Evolutionary conservation across 768 basidiomycete species (phyloP).

Genomic region (Tricholoma bakamatsutake): DNA sequence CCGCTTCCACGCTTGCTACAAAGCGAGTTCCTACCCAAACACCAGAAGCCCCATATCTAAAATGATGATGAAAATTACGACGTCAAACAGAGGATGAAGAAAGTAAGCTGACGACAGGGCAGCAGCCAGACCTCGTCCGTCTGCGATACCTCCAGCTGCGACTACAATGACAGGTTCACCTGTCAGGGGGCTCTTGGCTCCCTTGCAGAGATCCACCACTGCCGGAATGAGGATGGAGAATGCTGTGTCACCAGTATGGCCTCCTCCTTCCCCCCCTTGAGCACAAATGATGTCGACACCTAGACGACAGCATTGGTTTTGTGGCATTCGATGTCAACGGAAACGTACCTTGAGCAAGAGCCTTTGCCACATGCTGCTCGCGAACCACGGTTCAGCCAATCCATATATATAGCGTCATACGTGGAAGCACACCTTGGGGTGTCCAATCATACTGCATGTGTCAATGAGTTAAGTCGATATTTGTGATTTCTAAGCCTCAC

Average conservation of each 20-base stretch:
- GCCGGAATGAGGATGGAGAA: constrained; percentile 81
- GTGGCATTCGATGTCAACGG: neutral
- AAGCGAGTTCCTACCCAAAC: constrained; percentile 91
- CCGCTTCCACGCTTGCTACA: constrained; percentile 76
- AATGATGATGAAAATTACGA: neutral
- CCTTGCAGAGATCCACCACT: constrained; percentile 72
- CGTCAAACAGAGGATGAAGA: neutral
- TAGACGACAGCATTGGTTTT: constrained; percentile 8
- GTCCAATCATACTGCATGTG: constrained; percentile 65
- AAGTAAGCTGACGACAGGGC: constrained; percentile 48
- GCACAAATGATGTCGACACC: constrained; percentile 92
- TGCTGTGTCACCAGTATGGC: constrained; percentile 80
- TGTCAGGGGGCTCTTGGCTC: constrained; percentile 67
- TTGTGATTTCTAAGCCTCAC: constrained; percentile 32
- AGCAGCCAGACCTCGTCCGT: constrained; percentile 76
- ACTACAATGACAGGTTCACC: constrained; percentile 73
- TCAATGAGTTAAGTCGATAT: neutral
- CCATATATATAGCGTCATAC: neutral
- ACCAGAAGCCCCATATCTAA: constrained; percentile 76
- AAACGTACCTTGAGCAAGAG: constrained; percentile 59
- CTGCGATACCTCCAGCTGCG: constrained; percentile 81
- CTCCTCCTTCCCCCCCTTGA: constrained; percentile 84
- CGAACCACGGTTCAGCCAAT: constrained; percentile 6
- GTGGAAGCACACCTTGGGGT: constrained; percentile 56
- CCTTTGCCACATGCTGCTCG: constrained; percentile 63